These are phyloP conservation scores for Lecanicillium sp. DNA, from an alignment of 2,329 filamentous ascomycete genomes.

Conservation along the genomic window DNA sequence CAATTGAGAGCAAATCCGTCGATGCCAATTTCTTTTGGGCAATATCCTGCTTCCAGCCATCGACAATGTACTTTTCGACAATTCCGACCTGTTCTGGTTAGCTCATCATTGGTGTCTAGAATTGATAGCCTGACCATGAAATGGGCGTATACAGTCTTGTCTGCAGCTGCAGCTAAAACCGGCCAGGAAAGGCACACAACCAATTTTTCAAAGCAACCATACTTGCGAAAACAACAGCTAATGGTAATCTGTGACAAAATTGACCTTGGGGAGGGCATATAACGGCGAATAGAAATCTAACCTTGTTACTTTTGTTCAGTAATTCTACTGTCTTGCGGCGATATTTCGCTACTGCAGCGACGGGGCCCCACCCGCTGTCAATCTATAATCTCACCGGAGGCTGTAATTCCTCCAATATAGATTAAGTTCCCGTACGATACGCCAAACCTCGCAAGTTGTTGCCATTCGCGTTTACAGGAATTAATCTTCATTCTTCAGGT, in stretches of 20 bases:
- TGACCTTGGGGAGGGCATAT: no score
- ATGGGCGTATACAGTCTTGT: neutral
- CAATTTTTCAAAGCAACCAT: neutral
- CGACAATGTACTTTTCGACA: constrained; percentile 17
- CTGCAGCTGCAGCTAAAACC: neutral
- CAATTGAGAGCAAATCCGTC: constrained; percentile 21
- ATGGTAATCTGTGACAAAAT: no score
- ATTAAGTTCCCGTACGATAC: no score
- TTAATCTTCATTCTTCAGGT: no score
- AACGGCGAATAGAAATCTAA: no score
- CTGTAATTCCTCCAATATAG: neutral
- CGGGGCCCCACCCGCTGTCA: no score
- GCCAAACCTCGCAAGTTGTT: no score
- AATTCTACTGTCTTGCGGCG: no score
- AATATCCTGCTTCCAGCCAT: constrained; percentile 19
- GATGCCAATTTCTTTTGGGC: constrained; percentile 19
- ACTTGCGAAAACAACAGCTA: no score
- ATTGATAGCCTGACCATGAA: neutral
- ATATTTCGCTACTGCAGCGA: no score
- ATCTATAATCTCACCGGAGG: constrained; percentile 1
- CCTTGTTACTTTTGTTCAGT: no score
- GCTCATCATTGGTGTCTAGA: neutral
- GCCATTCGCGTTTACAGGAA: no score
- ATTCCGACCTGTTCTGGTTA: constrained; percentile 18
- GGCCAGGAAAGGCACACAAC: neutral